Conservation (phyloP, 1,284 basidiomycete species). For the Ceratobasidium sp. region DNA sequence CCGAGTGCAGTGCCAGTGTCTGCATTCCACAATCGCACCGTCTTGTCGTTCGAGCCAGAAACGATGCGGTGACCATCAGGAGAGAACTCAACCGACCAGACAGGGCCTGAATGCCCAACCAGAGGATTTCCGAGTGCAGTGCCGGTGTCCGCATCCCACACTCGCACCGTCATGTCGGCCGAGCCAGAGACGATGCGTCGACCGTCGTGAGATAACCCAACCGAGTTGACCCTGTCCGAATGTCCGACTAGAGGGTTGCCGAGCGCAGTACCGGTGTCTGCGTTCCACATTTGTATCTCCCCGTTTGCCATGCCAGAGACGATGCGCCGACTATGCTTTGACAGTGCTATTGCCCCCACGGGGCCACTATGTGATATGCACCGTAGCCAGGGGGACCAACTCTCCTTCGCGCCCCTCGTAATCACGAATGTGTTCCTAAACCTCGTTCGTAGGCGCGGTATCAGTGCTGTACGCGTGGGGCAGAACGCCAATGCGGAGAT, state of each 20-base stretch:
- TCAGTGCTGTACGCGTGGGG: too few relatives aligned
- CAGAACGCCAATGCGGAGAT: neutral
- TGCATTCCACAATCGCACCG: conserved; percentile 17
- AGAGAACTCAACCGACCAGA: conserved; percentile 40
- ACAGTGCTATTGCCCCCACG: conserved; percentile 50
- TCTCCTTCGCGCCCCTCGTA: neutral
- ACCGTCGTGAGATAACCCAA: conserved; percentile 38
- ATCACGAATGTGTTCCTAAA: neutral
- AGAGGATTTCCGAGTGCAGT: neutral
- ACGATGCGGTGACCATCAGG: conserved; percentile 21
- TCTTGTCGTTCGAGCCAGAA: conserved; percentile 3
- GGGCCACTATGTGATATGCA: conserved; percentile 6
- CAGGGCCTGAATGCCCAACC: conserved; percentile 24
- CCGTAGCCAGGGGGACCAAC: neutral
- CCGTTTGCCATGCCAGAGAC: conserved; percentile 24
- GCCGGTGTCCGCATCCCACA: conserved; percentile 32
- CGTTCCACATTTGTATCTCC: conserved; percentile 39
- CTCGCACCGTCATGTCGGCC: conserved; percentile 7
- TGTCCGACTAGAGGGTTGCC: neutral
- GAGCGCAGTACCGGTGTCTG: neutral
- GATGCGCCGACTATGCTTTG: conserved; percentile 55
- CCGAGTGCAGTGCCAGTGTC: conserved; percentile 1
- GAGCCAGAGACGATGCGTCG: conserved; percentile 33
- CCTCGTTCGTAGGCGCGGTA: too few relatives aligned
- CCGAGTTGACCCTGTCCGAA: neutral